These are phyloP conservation scores for Metschnikowia sp. DNA, from an alignment of 805 yeast genomes.

Conservation along the genomic window DNA sequence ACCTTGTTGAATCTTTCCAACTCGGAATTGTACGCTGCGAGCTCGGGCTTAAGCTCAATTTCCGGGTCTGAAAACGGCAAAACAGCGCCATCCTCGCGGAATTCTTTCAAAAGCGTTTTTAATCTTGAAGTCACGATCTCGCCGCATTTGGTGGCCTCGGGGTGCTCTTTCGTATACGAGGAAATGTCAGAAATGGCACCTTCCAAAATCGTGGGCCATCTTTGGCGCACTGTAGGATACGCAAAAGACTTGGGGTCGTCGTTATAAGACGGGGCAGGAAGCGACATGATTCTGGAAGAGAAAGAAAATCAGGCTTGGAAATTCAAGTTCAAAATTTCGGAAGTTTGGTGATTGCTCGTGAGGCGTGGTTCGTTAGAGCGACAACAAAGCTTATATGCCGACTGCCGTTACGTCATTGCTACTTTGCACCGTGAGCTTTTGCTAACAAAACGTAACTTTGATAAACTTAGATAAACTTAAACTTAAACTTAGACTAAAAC, in stretches of 20 bases:
- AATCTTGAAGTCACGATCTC: slow-evolving; percentile 41
- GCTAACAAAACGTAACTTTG: too few relatives aligned
- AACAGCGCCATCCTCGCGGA: slow-evolving; percentile 37
- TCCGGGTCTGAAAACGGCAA: slow-evolving; percentile 24
- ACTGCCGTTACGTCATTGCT: not conserved
- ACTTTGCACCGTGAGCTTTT: not conserved
- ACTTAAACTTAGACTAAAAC: slow-evolving; percentile 1
- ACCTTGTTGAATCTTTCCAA: slow-evolving; percentile 30
- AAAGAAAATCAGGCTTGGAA: not conserved
- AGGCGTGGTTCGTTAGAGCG: not conserved
- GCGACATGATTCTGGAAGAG: slow-evolving; percentile 27
- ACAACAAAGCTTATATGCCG: not conserved
- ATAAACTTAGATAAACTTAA: slow-evolving; percentile 1
- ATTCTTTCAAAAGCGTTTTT: slow-evolving; percentile 39
- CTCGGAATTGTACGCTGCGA: slow-evolving; percentile 58
- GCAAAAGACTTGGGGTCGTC: slow-evolving; percentile 80
- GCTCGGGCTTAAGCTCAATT: slow-evolving; percentile 45
- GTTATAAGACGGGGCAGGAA: slow-evolving; percentile 57
- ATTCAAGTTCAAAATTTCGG: not conserved
- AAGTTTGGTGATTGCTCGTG: too few relatives aligned
- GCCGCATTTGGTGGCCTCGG: slow-evolving; percentile 45
- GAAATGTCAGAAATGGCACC: slow-evolving; percentile 64
- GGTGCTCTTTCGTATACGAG: slow-evolving; percentile 14
- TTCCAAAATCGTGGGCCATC: slow-evolving; percentile 85
- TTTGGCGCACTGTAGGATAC: slow-evolving; percentile 63